phyloP scores from a whole-genome alignment of 306 rosid genomes.

The Vigna reflexopilosa region DNA sequence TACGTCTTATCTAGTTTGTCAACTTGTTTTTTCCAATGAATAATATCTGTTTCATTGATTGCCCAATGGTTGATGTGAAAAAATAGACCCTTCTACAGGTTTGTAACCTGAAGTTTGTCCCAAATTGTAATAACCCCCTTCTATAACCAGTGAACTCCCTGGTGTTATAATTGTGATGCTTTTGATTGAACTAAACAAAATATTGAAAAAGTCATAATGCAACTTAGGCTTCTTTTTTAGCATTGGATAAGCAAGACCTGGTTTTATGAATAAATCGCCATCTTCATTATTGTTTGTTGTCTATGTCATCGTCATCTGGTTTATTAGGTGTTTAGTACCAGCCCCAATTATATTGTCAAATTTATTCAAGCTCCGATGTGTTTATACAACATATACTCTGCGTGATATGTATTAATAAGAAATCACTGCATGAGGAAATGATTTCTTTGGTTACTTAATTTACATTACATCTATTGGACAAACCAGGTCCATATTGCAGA shows the following conservation, averaged over 20 bases:
- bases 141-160: slow-evolving; percentile 13
- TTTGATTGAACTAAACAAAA: no score
- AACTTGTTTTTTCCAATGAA: slow-evolving; percentile 18
- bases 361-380: no score
- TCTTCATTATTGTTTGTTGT: no score
- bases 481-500: not conserved
- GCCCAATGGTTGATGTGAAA: slow-evolving; percentile 32
- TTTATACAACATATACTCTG: not conserved
- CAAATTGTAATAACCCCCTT: not conserved
- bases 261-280: no score
- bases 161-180: no score
- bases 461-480: slow-evolving; percentile 23
- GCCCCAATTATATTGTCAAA: slow-evolving; percentile 10
- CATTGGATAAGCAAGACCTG: no score
- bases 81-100: slow-evolving; percentile 8
- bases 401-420: not conserved
- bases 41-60: slow-evolving; percentile 27
- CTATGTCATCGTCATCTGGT: no score
- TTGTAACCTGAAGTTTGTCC: not conserved
- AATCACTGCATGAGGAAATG: not conserved
- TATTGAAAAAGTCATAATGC: no score
- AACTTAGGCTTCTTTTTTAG: no score
- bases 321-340: not conserved
- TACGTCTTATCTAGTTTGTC: slow-evolving; percentile 29
- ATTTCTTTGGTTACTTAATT: not conserved